Conservation (phyloP, 805 yeast genomes). For the Candida coleopterorum region DNA sequence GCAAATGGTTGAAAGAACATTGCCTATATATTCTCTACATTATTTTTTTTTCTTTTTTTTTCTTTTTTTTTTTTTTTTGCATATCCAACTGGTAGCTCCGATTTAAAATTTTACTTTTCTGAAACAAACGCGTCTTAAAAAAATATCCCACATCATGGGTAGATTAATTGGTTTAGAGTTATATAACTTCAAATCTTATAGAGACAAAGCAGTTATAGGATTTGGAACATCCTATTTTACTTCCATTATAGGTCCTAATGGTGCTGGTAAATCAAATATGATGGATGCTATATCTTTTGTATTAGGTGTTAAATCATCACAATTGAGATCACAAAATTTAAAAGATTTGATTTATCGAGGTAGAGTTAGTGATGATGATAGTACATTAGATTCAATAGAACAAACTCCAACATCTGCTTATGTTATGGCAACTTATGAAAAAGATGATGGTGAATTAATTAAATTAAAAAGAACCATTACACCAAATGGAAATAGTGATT, state of each 20-base stretch:
- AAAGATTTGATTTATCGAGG: slow-evolving; percentile 83
- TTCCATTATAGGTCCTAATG: slow-evolving; percentile 96
- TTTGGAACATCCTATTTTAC: slow-evolving; percentile 83
- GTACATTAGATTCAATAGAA: slow-evolving; percentile 15
- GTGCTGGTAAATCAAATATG: slow-evolving; percentile 95
- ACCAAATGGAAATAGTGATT: slow-evolving; percentile 58
- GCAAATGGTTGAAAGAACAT: no score
- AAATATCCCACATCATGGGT: slow-evolving; percentile 53
- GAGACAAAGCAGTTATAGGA: slow-evolving; percentile 70
- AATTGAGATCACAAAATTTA: slow-evolving; percentile 68
- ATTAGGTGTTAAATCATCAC: slow-evolving; percentile 72
- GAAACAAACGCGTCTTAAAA: slow-evolving; percentile 4
- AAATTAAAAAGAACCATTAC: slow-evolving; percentile 61
- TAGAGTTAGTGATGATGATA: slow-evolving; percentile 11
- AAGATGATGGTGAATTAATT: slow-evolving; percentile 52
- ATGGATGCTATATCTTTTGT: slow-evolving; percentile 97
- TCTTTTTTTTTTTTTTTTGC: no score
- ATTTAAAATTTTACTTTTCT: background rate
- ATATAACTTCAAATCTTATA: slow-evolving; percentile 86
- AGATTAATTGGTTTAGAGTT: slow-evolving; percentile 73
- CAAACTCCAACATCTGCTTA: slow-evolving; percentile 55
- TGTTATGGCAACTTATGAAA: slow-evolving; percentile 74
- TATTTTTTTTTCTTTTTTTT: no score
- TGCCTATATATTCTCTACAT: no score
- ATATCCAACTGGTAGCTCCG: background rate